phyloP scores from a whole-genome alignment of 176 grass and related monocot species.

The Avena insularis region DNA sequence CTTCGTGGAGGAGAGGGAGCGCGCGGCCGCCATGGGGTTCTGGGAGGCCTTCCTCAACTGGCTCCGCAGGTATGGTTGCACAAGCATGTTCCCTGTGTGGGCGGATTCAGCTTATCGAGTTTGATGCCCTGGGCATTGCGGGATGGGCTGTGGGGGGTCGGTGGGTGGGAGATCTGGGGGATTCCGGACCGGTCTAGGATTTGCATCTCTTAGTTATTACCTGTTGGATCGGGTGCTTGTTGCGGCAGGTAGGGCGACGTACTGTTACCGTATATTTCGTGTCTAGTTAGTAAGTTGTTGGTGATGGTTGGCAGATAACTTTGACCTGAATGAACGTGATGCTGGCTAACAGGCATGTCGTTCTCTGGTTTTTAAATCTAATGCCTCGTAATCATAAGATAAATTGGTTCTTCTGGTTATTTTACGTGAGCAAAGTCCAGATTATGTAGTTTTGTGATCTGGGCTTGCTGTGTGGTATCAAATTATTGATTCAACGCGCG shows the following conservation, averaged over 20 bases:
- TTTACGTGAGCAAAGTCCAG: background rate
- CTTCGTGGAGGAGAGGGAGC: conserved; percentile 1
- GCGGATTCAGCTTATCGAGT: background rate
- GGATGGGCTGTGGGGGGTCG: background rate
- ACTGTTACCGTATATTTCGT: background rate
- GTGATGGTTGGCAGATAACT: background rate
- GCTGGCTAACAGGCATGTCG: background rate
- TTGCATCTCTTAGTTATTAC: background rate
- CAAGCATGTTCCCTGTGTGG: background rate
- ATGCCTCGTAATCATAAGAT: background rate
- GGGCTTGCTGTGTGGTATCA: background rate
- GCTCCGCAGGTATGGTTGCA: conserved; percentile 71
- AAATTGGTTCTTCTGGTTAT: background rate
- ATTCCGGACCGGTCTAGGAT: background rate
- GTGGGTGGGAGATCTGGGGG: conserved; percentile 45
- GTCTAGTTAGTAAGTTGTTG: background rate
- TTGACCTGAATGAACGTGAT: conserved; percentile 1
- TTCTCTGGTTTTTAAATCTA: background rate
- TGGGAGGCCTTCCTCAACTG: conserved; percentile 99
- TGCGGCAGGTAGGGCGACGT: background rate
- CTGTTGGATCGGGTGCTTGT: conserved; percentile 15
- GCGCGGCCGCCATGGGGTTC: conserved; percentile 65
- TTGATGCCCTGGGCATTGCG: conserved; percentile 38
- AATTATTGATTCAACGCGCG: background rate
- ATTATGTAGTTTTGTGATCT: conserved; percentile 15